Base-by-base conservation (phyloP, 2,329 filamentous ascomycete species). In the Fusarium pseudocircinatum region DNA sequence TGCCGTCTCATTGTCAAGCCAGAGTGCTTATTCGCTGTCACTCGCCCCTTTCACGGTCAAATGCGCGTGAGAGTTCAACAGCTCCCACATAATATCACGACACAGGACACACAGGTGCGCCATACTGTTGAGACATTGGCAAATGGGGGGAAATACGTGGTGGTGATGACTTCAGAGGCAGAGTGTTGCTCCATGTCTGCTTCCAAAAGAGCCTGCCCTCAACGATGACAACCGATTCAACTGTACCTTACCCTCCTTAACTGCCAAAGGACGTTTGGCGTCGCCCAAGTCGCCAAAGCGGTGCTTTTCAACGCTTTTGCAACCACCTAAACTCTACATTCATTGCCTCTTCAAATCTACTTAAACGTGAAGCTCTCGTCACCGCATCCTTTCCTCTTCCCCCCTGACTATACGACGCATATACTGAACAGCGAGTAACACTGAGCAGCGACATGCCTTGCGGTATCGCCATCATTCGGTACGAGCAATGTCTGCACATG, bases 361-460 rank as follows among this genome's bases (percentile, higher is more conserved):
- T 24, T 22, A 28, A n/a, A 28, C 24, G 43, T 40, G 18, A 30
- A 32, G 22, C 24, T 43, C 49, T 58, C n/a, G 16, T 46, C 24
- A 40, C 40, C 36, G 22, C 49, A 43, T 20, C 32, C 26, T 24
- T 24, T 43, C 7, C 6, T 36, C 34, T n/a, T 13, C 10, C 32
- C 47, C 36, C 36, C 30, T 52, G 39, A 16, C 49, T 28, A 28
- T 43, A 43, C 62, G 7, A 20, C 20, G 12, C 15, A 26, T 16
- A 53, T 39, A 37, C 10, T 53, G 32, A 37, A 37, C 18, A 28
- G 34, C 24, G 20, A 43, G 37, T 9, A 16, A 32, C n/a, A 36
- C 26, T 30, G 7, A 9, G n/a, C 60, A n/a, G 28, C 57, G 64
- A 37, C 36, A 81, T 81, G 79, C 77, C 79, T 30, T 81, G 80